These are phyloP conservation scores for Colletotrichum orchidophilum DNA, from an alignment of 2,329 filamentous ascomycete genomes.

Conservation along the genomic window DNA sequence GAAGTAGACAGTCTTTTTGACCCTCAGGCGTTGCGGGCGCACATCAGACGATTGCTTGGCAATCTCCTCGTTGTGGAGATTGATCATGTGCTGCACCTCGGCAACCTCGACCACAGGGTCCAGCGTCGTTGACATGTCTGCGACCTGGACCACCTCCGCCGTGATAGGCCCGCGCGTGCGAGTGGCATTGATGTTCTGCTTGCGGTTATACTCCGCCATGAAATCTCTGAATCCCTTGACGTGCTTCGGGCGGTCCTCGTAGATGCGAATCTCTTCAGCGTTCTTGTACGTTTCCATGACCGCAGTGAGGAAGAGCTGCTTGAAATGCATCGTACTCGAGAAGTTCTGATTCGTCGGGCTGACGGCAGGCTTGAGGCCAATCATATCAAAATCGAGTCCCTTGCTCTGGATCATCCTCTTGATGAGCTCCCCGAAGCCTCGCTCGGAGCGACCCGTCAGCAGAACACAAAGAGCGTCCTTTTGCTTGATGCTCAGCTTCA, in stretches of 20 bases:
- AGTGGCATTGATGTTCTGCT: slow-evolving; percentile 52
- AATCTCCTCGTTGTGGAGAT: slow-evolving; percentile 79
- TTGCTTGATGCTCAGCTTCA: slow-evolving; percentile 82
- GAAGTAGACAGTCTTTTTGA: slow-evolving; percentile 90
- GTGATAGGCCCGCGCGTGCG: slow-evolving; percentile 71
- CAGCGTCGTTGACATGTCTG: slow-evolving; percentile 77
- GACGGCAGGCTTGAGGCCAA: slow-evolving; percentile 85
- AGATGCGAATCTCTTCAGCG: slow-evolving; percentile 83
- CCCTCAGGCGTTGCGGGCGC: slow-evolving; percentile 63
- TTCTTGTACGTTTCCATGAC: slow-evolving; percentile 86
- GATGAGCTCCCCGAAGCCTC: slow-evolving; percentile 79
- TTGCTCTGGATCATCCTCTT: slow-evolving; percentile 83
- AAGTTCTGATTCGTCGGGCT: slow-evolving; percentile 85
- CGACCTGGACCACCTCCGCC: slow-evolving; percentile 87
- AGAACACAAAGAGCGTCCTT: slow-evolving; percentile 87
- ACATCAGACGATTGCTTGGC: slow-evolving; percentile 44
- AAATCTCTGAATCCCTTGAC: slow-evolving; percentile 88
- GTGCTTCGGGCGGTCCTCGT: slow-evolving; percentile 73
- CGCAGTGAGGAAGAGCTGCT: slow-evolving; percentile 83
- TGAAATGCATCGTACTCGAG: slow-evolving; percentile 87
- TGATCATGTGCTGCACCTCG: slow-evolving; percentile 89
- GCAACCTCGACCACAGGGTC: slow-evolving; percentile 83
- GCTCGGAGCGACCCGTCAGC: slow-evolving; percentile 85
- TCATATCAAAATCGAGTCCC: slow-evolving; percentile 85
- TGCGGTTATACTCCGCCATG: slow-evolving; percentile 79